Evolutionary conservation across 106 monocot species (phyloP).

Genomic region (Dendrobium officinale): DNA sequence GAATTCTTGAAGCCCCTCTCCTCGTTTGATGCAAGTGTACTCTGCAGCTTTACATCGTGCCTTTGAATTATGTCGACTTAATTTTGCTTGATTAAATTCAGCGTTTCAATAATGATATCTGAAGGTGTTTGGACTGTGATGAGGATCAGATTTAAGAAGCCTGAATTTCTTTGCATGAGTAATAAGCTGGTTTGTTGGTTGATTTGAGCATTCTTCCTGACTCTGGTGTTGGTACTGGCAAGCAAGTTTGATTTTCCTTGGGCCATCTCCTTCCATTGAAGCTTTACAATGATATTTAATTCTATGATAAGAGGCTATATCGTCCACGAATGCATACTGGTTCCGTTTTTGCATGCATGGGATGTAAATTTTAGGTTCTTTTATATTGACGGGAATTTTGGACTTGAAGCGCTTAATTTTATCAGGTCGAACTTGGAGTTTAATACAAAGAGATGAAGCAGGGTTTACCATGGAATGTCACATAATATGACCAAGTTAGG

Average conservation of each 20-base stretch:
- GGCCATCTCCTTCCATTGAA: not conserved
- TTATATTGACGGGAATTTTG: too few relatives aligned
- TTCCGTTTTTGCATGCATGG: not conserved
- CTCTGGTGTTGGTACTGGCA: too few relatives aligned
- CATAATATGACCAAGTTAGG: not conserved
- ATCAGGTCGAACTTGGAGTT: not conserved
- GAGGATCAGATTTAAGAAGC: not conserved
- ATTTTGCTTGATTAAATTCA: not conserved
- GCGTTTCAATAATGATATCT: not conserved
- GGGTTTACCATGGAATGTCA: not conserved
- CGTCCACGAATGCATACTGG: not conserved
- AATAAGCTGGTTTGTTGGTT: not conserved
- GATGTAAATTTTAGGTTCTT: not conserved
- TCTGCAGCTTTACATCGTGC: not conserved
- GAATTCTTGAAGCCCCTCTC: not conserved
- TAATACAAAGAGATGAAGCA: not conserved
- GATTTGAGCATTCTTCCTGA: not conserved
- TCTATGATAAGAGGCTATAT: not conserved
- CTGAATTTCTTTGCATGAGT: not conserved
- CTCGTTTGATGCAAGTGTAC: not conserved
- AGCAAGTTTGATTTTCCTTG: not conserved
- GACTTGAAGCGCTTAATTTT: too few relatives aligned
- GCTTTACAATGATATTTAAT: not conserved
- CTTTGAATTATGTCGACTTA: not conserved
- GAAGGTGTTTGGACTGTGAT: not conserved